Percentiles rank a stretch among this genome's conserved stretches.
Conservation (phyloP, 2,329 filamentous ascomycete species). For the Aspergillus vadensis region DNA sequence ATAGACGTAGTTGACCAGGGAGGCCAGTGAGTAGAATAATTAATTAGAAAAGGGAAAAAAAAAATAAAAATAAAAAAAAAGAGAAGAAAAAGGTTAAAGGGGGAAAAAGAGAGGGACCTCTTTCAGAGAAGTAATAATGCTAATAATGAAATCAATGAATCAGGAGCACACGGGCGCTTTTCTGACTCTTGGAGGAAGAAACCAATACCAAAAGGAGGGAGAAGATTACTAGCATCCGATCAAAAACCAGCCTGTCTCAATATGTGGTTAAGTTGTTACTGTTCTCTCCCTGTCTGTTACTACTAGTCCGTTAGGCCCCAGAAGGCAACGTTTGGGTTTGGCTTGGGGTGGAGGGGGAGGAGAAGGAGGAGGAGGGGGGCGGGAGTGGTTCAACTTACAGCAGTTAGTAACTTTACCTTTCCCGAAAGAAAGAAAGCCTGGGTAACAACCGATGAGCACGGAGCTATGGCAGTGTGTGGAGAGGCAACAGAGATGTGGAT, state of each 20-base stretch:
- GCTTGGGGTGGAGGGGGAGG: slow-evolving; percentile 8
- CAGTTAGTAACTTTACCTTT: slow-evolving; percentile 4
- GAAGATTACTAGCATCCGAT: slow-evolving; percentile 6
- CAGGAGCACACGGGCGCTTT: neutral
- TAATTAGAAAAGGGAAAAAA: no score
- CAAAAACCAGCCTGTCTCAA: slow-evolving; percentile 10
- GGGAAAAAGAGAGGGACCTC: neutral
- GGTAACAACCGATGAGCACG: slow-evolving; percentile 15
- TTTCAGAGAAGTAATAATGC: neutral
- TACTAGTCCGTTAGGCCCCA: slow-evolving; percentile 1
- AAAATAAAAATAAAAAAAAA: no score
- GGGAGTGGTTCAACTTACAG: slow-evolving; percentile 8
- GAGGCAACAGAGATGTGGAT: slow-evolving; percentile 22
- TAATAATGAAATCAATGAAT: slow-evolving; percentile 2
- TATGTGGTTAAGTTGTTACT: slow-evolving; percentile 13
- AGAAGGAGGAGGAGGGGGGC: slow-evolving; percentile 14
- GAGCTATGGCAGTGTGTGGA: slow-evolving; percentile 30
- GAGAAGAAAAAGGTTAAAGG: neutral
- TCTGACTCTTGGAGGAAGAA: slow-evolving; percentile 8
- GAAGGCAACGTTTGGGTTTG: slow-evolving; percentile 7
- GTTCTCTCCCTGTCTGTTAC: slow-evolving; percentile 3
- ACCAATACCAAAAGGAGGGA: slow-evolving; percentile 13
- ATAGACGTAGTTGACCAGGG: slow-evolving; percentile 4
- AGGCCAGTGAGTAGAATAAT: neutral
- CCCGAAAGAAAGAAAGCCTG: slow-evolving; percentile 9